Evolutionary conservation across 257 asterid genomes (phyloP).

Genomic region (Osmanthus fragrans): DNA sequence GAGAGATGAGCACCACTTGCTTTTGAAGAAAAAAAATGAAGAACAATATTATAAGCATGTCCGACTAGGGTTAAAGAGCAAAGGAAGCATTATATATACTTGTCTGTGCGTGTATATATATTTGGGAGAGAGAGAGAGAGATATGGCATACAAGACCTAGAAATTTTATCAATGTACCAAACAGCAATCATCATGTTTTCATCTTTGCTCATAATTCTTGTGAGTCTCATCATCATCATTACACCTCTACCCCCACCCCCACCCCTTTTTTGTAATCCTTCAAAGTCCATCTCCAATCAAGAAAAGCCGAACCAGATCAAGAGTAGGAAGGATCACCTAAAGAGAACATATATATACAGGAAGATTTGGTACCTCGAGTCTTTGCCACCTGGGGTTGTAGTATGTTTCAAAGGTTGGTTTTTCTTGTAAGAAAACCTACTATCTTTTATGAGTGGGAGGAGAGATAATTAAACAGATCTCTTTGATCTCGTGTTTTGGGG

Average conservation of each 20-base stretch:
- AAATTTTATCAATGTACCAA: conserved; percentile 27
- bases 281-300: conserved; percentile 1
- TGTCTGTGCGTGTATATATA: neutral
- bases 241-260: conserved; percentile 25
- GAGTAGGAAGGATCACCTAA: conserved; percentile 10
- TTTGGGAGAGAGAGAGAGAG: conserved; percentile 5
- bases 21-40: too few species aligned
- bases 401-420: too few species aligned
- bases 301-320: conserved; percentile 18
- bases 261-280: neutral
- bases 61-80: conserved; percentile 33
- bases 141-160: conserved; percentile 26
- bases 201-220: conserved; percentile 28
- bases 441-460: conserved; percentile 15
- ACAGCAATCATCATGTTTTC: conserved; percentile 42
- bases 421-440: neutral
- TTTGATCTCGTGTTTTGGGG: conserved; percentile 29
- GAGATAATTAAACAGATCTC: conserved; percentile 18
- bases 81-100: neutral
- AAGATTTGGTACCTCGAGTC: neutral
- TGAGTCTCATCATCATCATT: conserved; percentile 27
- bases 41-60: neutral
- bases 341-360: neutral
- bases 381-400: neutral
- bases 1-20: too few species aligned